Evolutionary conservation across 768 basidiomycete genomes (phyloP).

Genomic region (Lentinula boryana): DNA sequence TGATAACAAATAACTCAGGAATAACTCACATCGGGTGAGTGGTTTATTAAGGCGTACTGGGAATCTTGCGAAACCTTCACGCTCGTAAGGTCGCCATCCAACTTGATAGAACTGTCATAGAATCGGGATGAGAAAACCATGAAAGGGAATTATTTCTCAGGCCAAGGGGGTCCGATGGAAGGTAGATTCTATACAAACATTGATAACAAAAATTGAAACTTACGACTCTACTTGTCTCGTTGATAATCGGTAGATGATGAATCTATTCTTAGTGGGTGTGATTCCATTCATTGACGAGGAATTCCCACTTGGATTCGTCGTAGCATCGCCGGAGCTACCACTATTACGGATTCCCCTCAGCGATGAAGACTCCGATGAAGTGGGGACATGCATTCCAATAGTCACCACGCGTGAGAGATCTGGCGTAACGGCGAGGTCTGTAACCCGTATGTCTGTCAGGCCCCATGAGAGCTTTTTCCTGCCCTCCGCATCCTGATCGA

Average conservation of each 20-base stretch:
- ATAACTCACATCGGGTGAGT: conserved; percentile 73
- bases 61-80: conserved; percentile 85
- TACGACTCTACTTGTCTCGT: conserved; percentile 67
- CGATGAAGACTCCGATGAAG: conserved; percentile 17
- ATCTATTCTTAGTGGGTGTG: conserved; percentile 33
- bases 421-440: conserved; percentile 82
- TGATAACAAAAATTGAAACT: conserved; percentile 23
- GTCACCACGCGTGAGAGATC: conserved; percentile 80
- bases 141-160: conserved; percentile 3
- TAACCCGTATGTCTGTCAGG: conserved; percentile 69
- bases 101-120: conserved; percentile 47
- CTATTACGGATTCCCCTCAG: conserved; percentile 8
- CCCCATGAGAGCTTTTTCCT: conserved; percentile 67
- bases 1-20: conserved; percentile 2
- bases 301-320: conserved; percentile 27
- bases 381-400: conserved; percentile 59
- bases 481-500: conserved; percentile 65
- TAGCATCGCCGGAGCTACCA: conserved; percentile 28
- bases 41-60: conserved; percentile 80
- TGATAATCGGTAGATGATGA: conserved; percentile 71
- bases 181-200: background rate
- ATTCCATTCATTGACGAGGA: conserved; percentile 8
- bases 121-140: conserved; percentile 9
- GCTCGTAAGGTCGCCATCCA: conserved; percentile 82
- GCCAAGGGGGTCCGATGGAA: background rate